These are phyloP conservation scores for Glaciozyma martinii DNA, from an alignment of 768 basidiomycete species.

Conservation along the genomic window DNA sequence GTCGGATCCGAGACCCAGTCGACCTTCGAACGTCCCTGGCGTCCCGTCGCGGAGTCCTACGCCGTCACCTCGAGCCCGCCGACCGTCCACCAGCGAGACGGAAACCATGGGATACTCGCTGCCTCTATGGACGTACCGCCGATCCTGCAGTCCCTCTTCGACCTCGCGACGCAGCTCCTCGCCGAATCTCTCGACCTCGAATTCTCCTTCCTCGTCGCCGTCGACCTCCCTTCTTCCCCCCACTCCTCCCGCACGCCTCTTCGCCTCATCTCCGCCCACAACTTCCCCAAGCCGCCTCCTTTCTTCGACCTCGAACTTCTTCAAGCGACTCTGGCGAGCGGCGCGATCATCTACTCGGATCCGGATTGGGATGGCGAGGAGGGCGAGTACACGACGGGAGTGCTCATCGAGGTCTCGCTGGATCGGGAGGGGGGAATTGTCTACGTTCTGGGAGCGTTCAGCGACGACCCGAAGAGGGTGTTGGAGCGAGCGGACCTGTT, in stretches of 20 bases:
- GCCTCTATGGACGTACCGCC: not conserved
- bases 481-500: not conserved
- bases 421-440: not conserved
- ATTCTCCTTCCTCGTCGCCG: slow-evolving; percentile 11
- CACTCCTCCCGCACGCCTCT: not conserved
- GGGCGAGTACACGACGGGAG: slow-evolving; percentile 14
- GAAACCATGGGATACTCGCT: no score
- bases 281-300: slow-evolving; percentile 16
- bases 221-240: slow-evolving; percentile 10
- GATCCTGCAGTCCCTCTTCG: slow-evolving; percentile 14
- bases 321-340: slow-evolving; percentile 3
- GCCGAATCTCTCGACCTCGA: slow-evolving; percentile 25
- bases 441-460: slow-evolving; percentile 20
- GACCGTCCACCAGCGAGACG: not conserved
- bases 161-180: slow-evolving; percentile 28
- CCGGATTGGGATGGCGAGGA: not conserved
- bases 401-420: slow-evolving; percentile 11
- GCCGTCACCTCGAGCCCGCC: no score
- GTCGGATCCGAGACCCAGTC: no score
- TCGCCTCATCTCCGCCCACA: slow-evolving; percentile 14
- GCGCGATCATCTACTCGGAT: slow-evolving; percentile 5
- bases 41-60: no score
- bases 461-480: slow-evolving; percentile 13
- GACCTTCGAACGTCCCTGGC: no score
- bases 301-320: slow-evolving; percentile 13